Evolutionary conservation across 2,329 filamentous ascomycete species (phyloP), one percentile per base, ranked within the genome.

Genomic region (Coleophoma cylindrospora): DNA sequence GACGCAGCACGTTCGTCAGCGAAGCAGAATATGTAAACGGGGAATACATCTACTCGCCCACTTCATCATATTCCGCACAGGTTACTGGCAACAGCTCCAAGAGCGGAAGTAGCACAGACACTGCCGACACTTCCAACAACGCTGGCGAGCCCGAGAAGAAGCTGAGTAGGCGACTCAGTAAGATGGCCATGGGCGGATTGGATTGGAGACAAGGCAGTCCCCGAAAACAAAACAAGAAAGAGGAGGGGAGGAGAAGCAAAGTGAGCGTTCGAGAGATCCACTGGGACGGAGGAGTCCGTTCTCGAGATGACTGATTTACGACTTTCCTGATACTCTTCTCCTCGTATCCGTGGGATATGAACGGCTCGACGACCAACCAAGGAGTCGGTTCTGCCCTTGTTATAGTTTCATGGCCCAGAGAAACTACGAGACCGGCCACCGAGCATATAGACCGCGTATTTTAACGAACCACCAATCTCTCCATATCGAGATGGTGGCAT

Each of bases 11-110:
- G 53, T 96, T 95, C 69, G 84, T 87, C 65, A 91, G 88, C 65
- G 91, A 89, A 63, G 92, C 91, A 32, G 80, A 89, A 67, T 97
- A 97, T 70, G 87, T 96, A 57, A 89, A 97, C 67, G 94, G 91
- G 70, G 92, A 96, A 74, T 96, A 96, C 74, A 77, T 96, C 68
- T 95, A 91, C 77, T 80, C 81, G 55, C 55, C 61, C 32, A 60
- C 46, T 11, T 58, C 74, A 47, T 68, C 73, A 44, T 74, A 73
- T 50, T 72, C 70, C 40, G 68, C 64, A 49, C 60, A 62, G 34
- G 55, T 54, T 38, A 63, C 54, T 59, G 67, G 69, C 41, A 57
- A 56, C 50, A 56, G 61, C 36, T 61, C 55, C 55, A 57, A 51
- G 17, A 52, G 21, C 55, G 50, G 48, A 51, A 58, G 3, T 49